Conservation (phyloP, 139 green algal genomes). For the Chlorella sp. region DNA sequence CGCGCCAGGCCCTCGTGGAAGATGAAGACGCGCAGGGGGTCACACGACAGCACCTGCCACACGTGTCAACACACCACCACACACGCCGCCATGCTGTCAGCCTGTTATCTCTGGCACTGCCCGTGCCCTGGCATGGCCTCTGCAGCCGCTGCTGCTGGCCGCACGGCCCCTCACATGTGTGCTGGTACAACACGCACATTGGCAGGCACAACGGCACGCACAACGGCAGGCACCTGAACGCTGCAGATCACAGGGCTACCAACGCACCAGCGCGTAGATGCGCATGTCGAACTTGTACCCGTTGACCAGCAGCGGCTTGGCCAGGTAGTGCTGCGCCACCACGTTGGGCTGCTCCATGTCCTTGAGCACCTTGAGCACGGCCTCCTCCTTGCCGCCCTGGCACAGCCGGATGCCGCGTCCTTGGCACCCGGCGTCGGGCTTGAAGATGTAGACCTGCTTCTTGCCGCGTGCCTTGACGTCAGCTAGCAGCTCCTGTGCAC, state of each 20-base stretch:
- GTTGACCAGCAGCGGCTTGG: constrained; percentile 51
- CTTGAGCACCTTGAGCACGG: constrained; percentile 10
- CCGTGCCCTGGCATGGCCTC: too few relatives aligned
- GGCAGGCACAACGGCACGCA: too few relatives aligned
- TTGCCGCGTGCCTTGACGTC: constrained; percentile 35
- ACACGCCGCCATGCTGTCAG: too few relatives aligned
- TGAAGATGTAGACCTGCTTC: constrained; percentile 73
- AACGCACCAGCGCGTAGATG: constrained; percentile 61
- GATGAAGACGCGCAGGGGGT: constrained; percentile 40
- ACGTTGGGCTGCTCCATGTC: constrained; percentile 39
- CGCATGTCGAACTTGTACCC: constrained; percentile 78
- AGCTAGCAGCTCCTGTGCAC: constrained; percentile 37
- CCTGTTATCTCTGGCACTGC: too few relatives aligned
- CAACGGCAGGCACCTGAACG: too few relatives aligned
- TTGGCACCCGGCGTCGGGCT: constrained; percentile 78
- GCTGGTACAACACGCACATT: too few relatives aligned
- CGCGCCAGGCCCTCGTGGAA: constrained; percentile 31
- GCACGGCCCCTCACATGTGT: too few relatives aligned
- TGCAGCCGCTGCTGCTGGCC: too few relatives aligned
- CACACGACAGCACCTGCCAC: constrained; percentile 33
- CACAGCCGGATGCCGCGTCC: constrained; percentile 67
- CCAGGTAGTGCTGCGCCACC: constrained; percentile 63
- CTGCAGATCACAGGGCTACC: too few relatives aligned
- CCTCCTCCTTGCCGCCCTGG: constrained; percentile 27
- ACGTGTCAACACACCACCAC: too few relatives aligned